A percentile compares a stretch with the other conserved stretches of the same genome.
Conservation (phyloP, 495 filamentous ascomycete genomes). For the Aspergillus saccharolyticus region DNA sequence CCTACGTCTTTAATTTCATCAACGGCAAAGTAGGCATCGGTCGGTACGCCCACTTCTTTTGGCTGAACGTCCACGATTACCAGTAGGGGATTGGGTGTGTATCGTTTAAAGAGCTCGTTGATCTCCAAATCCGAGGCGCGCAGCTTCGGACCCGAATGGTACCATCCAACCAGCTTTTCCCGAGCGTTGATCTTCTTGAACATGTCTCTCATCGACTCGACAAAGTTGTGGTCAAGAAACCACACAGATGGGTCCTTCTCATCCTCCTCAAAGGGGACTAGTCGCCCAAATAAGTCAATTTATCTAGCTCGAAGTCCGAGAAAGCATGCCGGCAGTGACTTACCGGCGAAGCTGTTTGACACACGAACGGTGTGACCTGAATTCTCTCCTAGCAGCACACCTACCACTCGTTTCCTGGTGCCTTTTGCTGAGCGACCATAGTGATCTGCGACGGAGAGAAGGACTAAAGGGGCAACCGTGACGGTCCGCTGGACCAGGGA, state of each 20-base stretch:
- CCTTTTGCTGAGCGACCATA: constrained; percentile 91
- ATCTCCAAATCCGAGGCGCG: constrained; percentile 97
- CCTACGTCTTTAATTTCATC: constrained; percentile 99
- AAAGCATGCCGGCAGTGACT: constrained; percentile 22
- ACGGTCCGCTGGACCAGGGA: constrained; percentile 88
- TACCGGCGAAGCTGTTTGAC: constrained; percentile 98
- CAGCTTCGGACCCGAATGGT: constrained; percentile 96
- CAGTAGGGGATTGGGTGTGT: constrained; percentile 91
- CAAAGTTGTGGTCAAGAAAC: constrained; percentile 99
- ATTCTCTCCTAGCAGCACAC: constrained; percentile 92
- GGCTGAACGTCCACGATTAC: constrained; percentile 99
- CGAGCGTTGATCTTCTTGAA: constrained; percentile 99
- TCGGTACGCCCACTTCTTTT: constrained; percentile 95
- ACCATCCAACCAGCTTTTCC: constrained; percentile 99
- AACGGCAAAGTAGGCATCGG: constrained; percentile 97
- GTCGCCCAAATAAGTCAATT: neutral
- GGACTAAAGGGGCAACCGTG: constrained; percentile 94
- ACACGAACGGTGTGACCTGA: constrained; percentile 91
- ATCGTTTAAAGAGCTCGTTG: constrained; percentile 99
- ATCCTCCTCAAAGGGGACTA: constrained; percentile 98
- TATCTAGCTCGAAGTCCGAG: neutral
- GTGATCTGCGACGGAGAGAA: constrained; percentile 97
- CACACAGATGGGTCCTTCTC: constrained; percentile 97
- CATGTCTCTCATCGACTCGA: constrained; percentile 99
- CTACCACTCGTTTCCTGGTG: constrained; percentile 89